phyloP scores from a whole-genome alignment of 208 protist genomes.

The Trichomonas vaginalis region DNA sequence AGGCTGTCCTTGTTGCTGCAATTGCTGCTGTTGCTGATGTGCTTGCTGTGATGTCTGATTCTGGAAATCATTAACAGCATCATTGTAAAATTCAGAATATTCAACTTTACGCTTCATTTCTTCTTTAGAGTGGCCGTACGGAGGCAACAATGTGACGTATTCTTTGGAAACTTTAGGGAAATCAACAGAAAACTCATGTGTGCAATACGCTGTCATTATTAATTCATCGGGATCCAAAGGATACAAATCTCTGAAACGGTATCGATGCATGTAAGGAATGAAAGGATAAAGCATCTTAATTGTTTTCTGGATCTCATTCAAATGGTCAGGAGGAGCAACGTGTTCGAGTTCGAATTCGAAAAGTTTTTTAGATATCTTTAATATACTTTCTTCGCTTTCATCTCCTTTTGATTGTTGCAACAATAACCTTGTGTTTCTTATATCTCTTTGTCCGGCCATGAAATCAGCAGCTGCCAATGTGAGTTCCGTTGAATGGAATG shows the following conservation, averaged over 20 bases:
- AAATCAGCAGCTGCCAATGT: background rate
- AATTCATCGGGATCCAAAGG: background rate
- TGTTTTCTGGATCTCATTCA: constrained; percentile 4
- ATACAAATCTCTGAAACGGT: background rate
- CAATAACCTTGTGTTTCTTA: background rate
- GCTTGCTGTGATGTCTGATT: background rate
- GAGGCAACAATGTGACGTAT: background rate
- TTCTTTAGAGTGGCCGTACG: background rate
- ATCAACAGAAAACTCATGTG: background rate
- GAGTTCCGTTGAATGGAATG: background rate
- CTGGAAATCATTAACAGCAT: background rate
- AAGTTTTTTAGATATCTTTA: background rate
- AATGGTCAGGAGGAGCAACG: background rate
- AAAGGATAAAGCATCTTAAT: background rate
- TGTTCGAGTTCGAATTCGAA: background rate
- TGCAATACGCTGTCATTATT: background rate
- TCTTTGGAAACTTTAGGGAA: background rate
- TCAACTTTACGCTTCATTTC: background rate
- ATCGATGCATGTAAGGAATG: constrained; percentile 7
- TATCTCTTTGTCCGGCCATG: background rate
- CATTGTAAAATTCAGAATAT: background rate
- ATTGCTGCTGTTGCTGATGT: background rate
- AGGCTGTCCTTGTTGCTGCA: no score
- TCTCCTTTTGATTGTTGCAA: background rate
- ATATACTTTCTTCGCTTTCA: background rate